phyloP scores from a whole-genome alignment of 2,329 filamentous ascomycete species.

The Verticillium isaacii region DNA sequence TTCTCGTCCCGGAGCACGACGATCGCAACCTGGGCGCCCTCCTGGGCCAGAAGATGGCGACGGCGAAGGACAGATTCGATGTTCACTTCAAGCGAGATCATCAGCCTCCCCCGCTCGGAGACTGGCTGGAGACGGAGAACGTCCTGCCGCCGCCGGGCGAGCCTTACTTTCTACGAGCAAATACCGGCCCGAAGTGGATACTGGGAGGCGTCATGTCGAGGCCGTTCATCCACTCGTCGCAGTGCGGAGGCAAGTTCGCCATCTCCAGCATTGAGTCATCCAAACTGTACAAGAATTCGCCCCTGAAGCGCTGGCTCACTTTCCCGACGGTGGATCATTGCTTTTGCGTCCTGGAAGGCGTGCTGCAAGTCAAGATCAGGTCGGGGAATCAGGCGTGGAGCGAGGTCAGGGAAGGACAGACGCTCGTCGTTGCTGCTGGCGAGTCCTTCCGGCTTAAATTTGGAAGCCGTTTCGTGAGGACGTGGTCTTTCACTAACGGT shows the following conservation, averaged over 20 bases:
- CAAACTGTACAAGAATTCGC: conserved; percentile 25
- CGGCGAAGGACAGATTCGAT: conserved; percentile 50
- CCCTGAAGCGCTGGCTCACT: conserved; percentile 30
- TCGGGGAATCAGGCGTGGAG: conserved; percentile 17
- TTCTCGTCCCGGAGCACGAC: conserved; percentile 46
- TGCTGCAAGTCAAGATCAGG: conserved; percentile 33
- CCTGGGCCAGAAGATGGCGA: conserved; percentile 50
- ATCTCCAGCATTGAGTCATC: conserved; percentile 48
- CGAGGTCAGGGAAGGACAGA: conserved; percentile 39
- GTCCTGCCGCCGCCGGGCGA: conserved; percentile 28
- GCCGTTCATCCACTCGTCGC: conserved; percentile 42
- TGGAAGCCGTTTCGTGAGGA: conserved; percentile 39
- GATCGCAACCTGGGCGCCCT: conserved; percentile 43
- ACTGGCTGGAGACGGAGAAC: conserved; percentile 36
- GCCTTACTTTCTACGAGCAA: conserved; percentile 47
- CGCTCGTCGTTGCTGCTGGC: conserved; percentile 41
- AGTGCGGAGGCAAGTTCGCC: conserved; percentile 43
- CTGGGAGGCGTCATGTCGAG: conserved; percentile 39
- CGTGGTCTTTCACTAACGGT: conserved; percentile 44
- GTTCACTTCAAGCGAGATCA: conserved; percentile 48
- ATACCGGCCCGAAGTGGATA: conserved; percentile 41
- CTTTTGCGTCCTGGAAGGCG: conserved; percentile 42
- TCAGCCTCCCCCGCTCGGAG: conserved; percentile 34
- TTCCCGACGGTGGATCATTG: conserved; percentile 48
- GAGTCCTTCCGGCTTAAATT: conserved; percentile 39